Evolutionary conservation across 495 filamentous ascomycete genomes (phyloP).

Genomic region (Xylaria intraflava): DNA sequence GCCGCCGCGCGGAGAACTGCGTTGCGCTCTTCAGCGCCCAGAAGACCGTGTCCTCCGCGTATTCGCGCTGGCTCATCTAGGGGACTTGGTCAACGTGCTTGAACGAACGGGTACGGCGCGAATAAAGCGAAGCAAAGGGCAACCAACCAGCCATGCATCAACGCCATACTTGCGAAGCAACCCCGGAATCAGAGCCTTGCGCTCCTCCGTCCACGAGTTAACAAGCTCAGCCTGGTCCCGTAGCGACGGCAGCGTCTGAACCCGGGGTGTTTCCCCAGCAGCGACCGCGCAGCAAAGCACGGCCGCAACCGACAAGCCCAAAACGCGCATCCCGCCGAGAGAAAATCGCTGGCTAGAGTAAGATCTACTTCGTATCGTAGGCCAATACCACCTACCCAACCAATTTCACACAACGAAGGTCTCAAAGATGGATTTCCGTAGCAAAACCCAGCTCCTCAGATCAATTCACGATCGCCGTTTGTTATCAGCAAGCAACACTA

Average conservation of each 20-base stretch:
- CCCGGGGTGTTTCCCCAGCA: slow-evolving; percentile 24
- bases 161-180: slow-evolving; percentile 38
- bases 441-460: no score
- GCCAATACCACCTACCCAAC: no score
- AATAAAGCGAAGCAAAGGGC: not conserved
- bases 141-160: slow-evolving; percentile 41
- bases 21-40: slow-evolving; percentile 39
- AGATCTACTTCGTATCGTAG: no score
- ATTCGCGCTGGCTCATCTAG: slow-evolving; percentile 44
- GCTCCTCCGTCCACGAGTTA: slow-evolving; percentile 36
- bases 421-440: no score
- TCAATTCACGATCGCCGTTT: no score
- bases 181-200: slow-evolving; percentile 30
- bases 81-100: not conserved
- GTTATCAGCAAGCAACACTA: no score
- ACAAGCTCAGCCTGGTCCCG: slow-evolving; percentile 36
- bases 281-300: slow-evolving; percentile 3
- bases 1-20: slow-evolving; percentile 40
- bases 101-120: not conserved
- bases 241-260: slow-evolving; percentile 33
- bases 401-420: no score
- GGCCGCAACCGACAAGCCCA: slow-evolving; percentile 7
- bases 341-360: no score
- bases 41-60: slow-evolving; percentile 44
- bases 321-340: slow-evolving; percentile 16